Base-by-base conservation (phyloP, 306 rosid genomes). In the Dryas alaskensis region DNA sequence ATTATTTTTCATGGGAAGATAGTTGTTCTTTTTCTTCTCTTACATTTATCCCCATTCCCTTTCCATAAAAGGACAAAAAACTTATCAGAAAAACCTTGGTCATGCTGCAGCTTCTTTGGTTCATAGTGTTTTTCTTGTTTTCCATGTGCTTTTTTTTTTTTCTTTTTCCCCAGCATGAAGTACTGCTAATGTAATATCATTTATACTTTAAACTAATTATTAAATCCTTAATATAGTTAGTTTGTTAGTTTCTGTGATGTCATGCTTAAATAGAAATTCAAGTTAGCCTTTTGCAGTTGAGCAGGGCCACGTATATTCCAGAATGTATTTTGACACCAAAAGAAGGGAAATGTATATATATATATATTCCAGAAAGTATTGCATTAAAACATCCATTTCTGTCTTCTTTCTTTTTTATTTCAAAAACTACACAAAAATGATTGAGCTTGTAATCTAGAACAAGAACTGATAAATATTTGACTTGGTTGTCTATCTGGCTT, bases 1-100 rank as follows among this genome's bases (percentile, higher is more conserved):
- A 63, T 72, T 73, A 54, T 1, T 61, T 75, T 17, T 40, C 19
- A 19, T 69, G 75, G 17, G 47, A 65, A 71, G 58, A 7, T 82
- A 13, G 65, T 61, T 22, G 5, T n/a, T 60, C 19, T 12, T 40
- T 25, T 58, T 74, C 12, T 67, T 65, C 31, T 50, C 9, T 31
- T 46, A 22, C 39, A 47, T 53, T n/a, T 79, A 14, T 76, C 37
- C 10, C n/a, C 65, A 17, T 50, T 50, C 7, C 14, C 60, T 65
- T 65, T 78, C 39, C 1, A 4, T 61, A 58, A 12, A 58, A 58
- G 6, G 4, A 58, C 19, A 58, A 22, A 22, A 57, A 17, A 22
- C 6, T 0, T 4, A 58, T 8, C 1, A 2, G 5, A 13, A 8
- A 60, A 31, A 31, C 65, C 16, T 31, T 27, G 0, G 67, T 48